phyloP scores from a whole-genome alignment of 768 basidiomycete species.

The Collybiopsis luxurians region DNA sequence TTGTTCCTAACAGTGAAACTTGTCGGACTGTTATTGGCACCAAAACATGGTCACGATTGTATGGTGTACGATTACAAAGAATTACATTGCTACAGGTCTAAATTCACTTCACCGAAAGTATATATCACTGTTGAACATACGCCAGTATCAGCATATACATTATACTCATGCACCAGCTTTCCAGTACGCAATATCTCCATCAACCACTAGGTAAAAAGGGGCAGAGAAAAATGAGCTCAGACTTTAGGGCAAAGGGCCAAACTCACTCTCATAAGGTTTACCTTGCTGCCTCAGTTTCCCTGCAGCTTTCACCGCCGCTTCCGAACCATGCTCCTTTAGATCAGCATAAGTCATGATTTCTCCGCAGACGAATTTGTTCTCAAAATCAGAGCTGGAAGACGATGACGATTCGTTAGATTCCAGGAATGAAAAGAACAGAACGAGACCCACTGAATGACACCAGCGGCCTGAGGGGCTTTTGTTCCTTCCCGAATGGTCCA shows the following conservation, averaged over 20 bases:
- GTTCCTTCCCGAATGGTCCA: slow-evolving; percentile 96
- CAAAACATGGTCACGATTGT: too few relatives aligned
- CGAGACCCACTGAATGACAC: slow-evolving; percentile 86
- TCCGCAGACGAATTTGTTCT: slow-evolving; percentile 96
- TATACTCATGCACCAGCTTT: slow-evolving; percentile 67
- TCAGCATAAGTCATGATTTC: slow-evolving; percentile 95
- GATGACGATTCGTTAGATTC: background rate
- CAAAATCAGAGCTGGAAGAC: slow-evolving; percentile 79
- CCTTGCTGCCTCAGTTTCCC: slow-evolving; percentile 96
- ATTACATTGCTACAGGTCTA: too few relatives aligned
- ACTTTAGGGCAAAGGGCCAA: background rate
- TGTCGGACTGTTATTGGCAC: too few relatives aligned
- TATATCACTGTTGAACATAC: too few relatives aligned
- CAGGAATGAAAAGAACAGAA: background rate
- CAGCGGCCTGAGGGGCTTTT: slow-evolving; percentile 96
- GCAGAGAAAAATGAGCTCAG: background rate
- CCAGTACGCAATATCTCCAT: slow-evolving; percentile 93
- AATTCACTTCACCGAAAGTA: too few relatives aligned
- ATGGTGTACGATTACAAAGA: too few relatives aligned
- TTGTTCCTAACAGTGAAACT: too few relatives aligned
- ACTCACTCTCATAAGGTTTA: slow-evolving; percentile 92
- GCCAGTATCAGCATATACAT: too few relatives aligned
- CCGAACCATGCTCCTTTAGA: slow-evolving; percentile 87
- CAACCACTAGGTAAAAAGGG: slow-evolving; percentile 49
- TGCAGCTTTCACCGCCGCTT: slow-evolving; percentile 88